phyloP scores from a whole-genome alignment of 331 rosid species.

The Telfairia occidentalis region DNA sequence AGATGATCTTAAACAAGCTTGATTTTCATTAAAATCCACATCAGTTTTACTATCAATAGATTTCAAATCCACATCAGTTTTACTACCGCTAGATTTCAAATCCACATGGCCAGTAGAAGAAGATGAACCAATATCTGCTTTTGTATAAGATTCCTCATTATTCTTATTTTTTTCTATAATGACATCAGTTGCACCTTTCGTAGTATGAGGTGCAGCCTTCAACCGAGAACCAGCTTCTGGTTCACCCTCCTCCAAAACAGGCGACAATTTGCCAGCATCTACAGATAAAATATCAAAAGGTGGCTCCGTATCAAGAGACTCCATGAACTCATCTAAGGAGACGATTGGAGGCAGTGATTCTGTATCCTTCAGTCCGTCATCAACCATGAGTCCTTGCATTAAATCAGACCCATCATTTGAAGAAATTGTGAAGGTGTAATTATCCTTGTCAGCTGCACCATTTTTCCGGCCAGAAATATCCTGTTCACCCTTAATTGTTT shows the following conservation, averaged over 20 bases:
- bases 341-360: slow-evolving; percentile 76
- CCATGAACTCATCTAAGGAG: slow-evolving; percentile 93
- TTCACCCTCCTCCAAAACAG: slow-evolving; percentile 33
- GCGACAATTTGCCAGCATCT: slow-evolving; percentile 35
- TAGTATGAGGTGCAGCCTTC: slow-evolving; percentile 26
- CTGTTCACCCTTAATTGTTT: slow-evolving; percentile 19
- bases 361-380: slow-evolving; percentile 66
- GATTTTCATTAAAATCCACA: slow-evolving; percentile 23
- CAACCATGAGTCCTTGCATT: slow-evolving; percentile 71
- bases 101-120: slow-evolving; percentile 15
- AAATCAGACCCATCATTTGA: slow-evolving; percentile 56
- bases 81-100: slow-evolving; percentile 20
- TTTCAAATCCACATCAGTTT: slow-evolving; percentile 23
- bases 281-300: slow-evolving; percentile 53
- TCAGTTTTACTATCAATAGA: slow-evolving; percentile 17
- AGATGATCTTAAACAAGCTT: neutral
- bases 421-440: slow-evolving; percentile 48
- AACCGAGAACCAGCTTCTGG: slow-evolving; percentile 28
- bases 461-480: slow-evolving; percentile 26
- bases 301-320: slow-evolving; percentile 67
- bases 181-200: slow-evolving; percentile 20
- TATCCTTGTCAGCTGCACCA: slow-evolving; percentile 24
- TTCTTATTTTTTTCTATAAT: slow-evolving; percentile 22
- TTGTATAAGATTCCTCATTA: slow-evolving; percentile 14
- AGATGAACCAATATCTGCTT: slow-evolving; percentile 20